Percentiles rank a stretch among this genome's conserved stretches.
Evolutionary conservation across 129 eudicot species (phyloP).

Genomic region (Erigeron canadensis): DNA sequence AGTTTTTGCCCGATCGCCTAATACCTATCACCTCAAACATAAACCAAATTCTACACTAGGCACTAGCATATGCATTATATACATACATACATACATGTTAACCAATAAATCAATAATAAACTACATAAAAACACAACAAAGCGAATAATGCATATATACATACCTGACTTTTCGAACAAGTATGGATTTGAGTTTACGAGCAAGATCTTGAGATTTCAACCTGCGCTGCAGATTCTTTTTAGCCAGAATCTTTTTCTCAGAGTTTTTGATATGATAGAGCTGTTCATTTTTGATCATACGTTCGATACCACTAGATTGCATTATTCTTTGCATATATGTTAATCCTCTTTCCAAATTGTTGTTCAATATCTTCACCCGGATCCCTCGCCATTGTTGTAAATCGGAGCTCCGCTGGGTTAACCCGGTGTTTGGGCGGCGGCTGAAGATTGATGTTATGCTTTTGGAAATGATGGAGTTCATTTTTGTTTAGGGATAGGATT

Average conservation of each 20-base stretch:
- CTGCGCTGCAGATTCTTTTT: slow-evolving; percentile 58
- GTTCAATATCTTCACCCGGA: slow-evolving; percentile 68
- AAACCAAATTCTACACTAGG: too few species aligned
- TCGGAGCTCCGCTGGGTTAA: slow-evolving; percentile 37
- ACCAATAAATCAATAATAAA: too few species aligned
- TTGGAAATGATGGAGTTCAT: slow-evolving; percentile 42
- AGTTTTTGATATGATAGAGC: slow-evolving; percentile 63
- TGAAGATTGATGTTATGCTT: slow-evolving; percentile 30
- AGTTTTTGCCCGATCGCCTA: too few species aligned
- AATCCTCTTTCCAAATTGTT: slow-evolving; percentile 73
- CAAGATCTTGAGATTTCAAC: slow-evolving; percentile 67
- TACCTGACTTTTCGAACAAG: slow-evolving; percentile 79
- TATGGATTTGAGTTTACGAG: slow-evolving; percentile 74
- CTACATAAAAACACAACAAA: too few species aligned
- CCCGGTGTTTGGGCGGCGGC: slow-evolving; percentile 35
- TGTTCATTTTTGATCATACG: slow-evolving; percentile 67
- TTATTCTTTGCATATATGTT: slow-evolving; percentile 59
- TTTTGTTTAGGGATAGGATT: slow-evolving; percentile 29
- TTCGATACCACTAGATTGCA: slow-evolving; percentile 91
- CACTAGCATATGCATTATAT: too few species aligned
- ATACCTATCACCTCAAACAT: too few species aligned
- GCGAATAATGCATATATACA: too few species aligned
- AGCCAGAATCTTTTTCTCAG: slow-evolving; percentile 82
- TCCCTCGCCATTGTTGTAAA: slow-evolving; percentile 71
- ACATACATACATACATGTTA: too few species aligned